A percentile compares a stretch with the other conserved stretches of the same genome.
Evolutionary conservation across 225 moss, liverwort and hornwort genomes (phyloP).

Genomic region (Antitrichia curtipendula): DNA sequence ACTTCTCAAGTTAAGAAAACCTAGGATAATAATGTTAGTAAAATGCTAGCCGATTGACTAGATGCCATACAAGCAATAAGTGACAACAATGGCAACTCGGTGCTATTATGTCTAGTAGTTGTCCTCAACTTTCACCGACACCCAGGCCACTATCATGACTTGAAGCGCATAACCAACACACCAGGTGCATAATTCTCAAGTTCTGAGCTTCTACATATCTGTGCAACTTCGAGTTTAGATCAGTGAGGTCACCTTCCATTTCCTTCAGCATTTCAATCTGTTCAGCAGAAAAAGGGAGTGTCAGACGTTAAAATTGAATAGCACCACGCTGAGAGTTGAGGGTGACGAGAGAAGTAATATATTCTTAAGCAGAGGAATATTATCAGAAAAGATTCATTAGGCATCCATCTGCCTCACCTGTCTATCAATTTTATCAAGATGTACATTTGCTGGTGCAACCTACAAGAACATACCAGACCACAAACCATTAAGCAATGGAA

Average conservation of each 20-base stretch:
- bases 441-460: constrained; percentile 3
- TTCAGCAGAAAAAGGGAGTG: neutral
- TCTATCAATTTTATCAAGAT: constrained; percentile 17
- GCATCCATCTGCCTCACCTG: constrained; percentile 13
- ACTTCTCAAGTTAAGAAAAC: neutral
- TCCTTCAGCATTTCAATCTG: constrained; percentile 55
- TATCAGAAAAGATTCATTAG: neutral
- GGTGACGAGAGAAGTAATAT: neutral
- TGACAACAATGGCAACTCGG: neutral
- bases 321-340: neutral
- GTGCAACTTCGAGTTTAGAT: constrained; percentile 45
- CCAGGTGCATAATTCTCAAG: constrained; percentile 31
- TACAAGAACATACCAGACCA: neutral
- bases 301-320: neutral
- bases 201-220: constrained; percentile 38
- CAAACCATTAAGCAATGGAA: neutral
- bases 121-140: neutral
- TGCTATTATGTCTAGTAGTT: neutral
- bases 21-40: neutral
- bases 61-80: neutral
- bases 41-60: neutral
- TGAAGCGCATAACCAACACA: constrained; percentile 22
- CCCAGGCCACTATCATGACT: neutral
- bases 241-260: constrained; percentile 62
- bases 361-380: neutral